Base-by-base conservation (phyloP, 2,329 filamentous ascomycete genomes). In the Phaeoacremonium minimum region DNA sequence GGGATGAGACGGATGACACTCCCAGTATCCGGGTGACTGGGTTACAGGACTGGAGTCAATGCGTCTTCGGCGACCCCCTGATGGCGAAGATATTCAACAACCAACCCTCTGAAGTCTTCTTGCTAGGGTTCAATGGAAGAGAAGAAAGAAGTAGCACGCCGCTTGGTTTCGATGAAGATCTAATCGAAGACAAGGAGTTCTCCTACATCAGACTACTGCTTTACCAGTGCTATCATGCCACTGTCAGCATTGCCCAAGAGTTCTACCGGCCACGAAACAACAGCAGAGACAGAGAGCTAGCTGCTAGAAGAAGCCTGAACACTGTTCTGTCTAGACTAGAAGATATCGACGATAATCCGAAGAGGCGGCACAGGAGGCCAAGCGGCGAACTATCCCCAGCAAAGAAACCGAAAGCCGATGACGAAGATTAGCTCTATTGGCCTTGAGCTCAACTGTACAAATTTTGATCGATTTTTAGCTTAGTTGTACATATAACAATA, bases 41-140 rank as follows among this genome's bases (percentile, higher is more conserved):
- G 0, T 51, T 81, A n/a, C 63, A 64, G 19, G 73, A 77, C 55
- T 82, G 77, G 77, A 71, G 71, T 41, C 71, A 69, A 40, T 71
- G 71, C 30, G 46, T 80, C 9, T 81, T 82, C 44, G 77, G 77
- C 9, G 78, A 82, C 42, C 75, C 77, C 1, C 50, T 81, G 3
- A 60, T 83, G 33, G 64, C 71, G 3, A 61, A 59, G 4, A 62
- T 63, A 6, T 75, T 80, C 45, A 64, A 60, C 46, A 61, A 66
- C 12, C 51, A 60, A 14, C 61, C 68, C 0, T 67, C 60, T 5
- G 46, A 59, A 11, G 61, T 66, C 0, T 70, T 79, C 20, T 52
- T 74, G 17, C 53, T 56, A 18, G 75, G 75, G 1, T 77, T 73
- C 46, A 53, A 45, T n/a, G 38, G 46, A 11, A 32, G 38, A 44